A percentile compares a stretch with the other conserved stretches of the same genome.
Conservation (phyloP, 345 rosid genomes). For the Moringa oleifera region DNA sequence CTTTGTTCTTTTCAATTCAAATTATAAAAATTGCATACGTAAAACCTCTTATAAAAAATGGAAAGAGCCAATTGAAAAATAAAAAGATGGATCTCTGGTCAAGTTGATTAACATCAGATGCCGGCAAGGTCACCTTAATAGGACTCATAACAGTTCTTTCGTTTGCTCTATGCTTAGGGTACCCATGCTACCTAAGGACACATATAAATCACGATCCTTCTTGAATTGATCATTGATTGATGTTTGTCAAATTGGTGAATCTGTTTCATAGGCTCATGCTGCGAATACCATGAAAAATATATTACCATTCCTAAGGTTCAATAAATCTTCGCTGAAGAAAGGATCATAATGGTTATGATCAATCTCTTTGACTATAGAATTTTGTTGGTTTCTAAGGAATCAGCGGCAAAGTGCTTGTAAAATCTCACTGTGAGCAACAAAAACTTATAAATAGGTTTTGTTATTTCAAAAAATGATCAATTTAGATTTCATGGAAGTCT, state of each 20-base stretch:
- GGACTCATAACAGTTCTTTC: too few species aligned
- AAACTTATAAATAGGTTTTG: slow-evolving; percentile 53
- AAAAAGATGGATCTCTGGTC: too few species aligned
- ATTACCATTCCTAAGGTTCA: slow-evolving; percentile 76
- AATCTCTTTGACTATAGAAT: slow-evolving; percentile 68
- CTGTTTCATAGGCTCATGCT: slow-evolving; percentile 80
- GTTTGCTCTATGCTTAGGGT: too few species aligned
- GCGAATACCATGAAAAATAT: slow-evolving; percentile 77
- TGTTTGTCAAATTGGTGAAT: slow-evolving; percentile 67
- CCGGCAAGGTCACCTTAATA: too few species aligned
- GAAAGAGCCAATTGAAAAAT: too few species aligned
- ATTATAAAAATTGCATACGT: too few species aligned
- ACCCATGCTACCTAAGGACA: too few species aligned
- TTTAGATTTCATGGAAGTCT: slow-evolving; percentile 54
- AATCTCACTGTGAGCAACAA: slow-evolving; percentile 86
- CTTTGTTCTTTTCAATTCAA: too few species aligned
- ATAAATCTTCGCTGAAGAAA: slow-evolving; percentile 73
- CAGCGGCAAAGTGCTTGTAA: slow-evolving; percentile 89
- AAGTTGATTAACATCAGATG: too few species aligned
- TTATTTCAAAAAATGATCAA: slow-evolving; percentile 71
- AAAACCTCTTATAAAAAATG: too few species aligned
- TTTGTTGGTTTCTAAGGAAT: slow-evolving; percentile 72
- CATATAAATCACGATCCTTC: too few species aligned
- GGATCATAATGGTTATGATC: slow-evolving; percentile 66
- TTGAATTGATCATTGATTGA: slow-evolving; percentile 65